Evolutionary conservation across 306 rosid species (phyloP), one percentile per base, ranked within the genome.

Genomic region (Neltuma alba): DNA sequence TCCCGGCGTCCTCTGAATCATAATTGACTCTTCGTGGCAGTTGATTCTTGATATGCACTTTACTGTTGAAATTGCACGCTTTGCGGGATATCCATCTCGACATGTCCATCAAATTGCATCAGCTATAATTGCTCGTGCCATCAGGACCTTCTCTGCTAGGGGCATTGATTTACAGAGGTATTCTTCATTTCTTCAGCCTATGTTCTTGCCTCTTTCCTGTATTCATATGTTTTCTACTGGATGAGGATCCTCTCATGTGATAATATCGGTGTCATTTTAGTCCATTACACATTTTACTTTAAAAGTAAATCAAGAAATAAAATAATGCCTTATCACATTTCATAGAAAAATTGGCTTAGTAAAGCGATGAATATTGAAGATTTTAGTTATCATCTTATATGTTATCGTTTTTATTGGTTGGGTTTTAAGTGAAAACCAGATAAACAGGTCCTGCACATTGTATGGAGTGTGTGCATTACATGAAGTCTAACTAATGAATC

Each of bases 1-100:
- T 33, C 4, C 4, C 4, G 36, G 60, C 65, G 55, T 50, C 45
- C n/a, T 81, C 70, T 74, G 80, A 83, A 10, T 34, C 74, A 73
- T 61, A 79, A 28, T 54, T 68, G 18, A 45, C 73, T 62, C 81
- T 78, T 64, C 84, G 75, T 83, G 76, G 78, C 94, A 95, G 99
- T 85, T 95, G 68, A 91, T 95, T 87, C 97, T 95, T 77, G 98
- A 95, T 78, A 93, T 95, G 99, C 99, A 95, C 90, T 95, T 93
- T 76, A 93, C 99, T 9, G 99, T 95, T 52, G 98, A 95, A 83
- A 95, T 95, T 69, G 96, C 97, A 20, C 93, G 94, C 72, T 93
- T 79, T 86, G 99, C 96, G 70, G 97, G 97, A 13, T 95, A 91
- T 85, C 96, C 94, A 55, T 90, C 94, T n/a, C 88, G 96, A 48